Evolutionary conservation across 441 rosid species (phyloP).

Genomic region (Populus hybrid): DNA sequence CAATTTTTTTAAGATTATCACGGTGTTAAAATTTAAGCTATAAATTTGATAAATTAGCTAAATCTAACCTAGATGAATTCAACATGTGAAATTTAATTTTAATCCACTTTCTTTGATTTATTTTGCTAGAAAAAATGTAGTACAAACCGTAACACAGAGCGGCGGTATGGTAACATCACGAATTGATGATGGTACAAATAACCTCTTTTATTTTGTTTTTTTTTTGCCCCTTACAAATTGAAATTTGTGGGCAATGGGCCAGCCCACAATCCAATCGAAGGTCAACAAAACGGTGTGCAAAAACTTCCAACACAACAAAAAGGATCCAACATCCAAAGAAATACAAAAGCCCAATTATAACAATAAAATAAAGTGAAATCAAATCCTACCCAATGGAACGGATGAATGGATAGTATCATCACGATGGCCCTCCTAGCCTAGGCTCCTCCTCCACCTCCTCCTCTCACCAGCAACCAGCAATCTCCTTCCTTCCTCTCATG

Average conservation of each 20-base stretch:
- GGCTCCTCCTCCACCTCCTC: not conserved
- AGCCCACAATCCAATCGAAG: not conserved
- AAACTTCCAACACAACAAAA: too few relatives aligned
- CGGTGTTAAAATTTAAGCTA: too few relatives aligned
- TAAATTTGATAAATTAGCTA: too few relatives aligned
- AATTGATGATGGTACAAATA: too few relatives aligned
- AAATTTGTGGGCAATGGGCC: not conserved
- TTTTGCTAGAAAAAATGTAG: too few relatives aligned
- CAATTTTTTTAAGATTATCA: too few relatives aligned
- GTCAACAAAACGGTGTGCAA: too few relatives aligned
- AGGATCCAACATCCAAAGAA: not conserved
- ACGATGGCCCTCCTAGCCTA: not conserved
- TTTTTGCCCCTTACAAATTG: not conserved
- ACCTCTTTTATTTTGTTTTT: not conserved
- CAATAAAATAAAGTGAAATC: not conserved
- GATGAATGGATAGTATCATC: not conserved
- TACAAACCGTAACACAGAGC: too few relatives aligned
- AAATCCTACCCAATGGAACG: not conserved
- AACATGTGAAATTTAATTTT: too few relatives aligned
- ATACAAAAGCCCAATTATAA: not conserved
- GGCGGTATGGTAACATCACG: too few relatives aligned
- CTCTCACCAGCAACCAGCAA: not conserved
- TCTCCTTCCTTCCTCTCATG: not conserved
- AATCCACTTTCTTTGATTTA: too few relatives aligned
- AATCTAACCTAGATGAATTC: too few relatives aligned